phyloP scores from a whole-genome alignment of 2,329 filamentous ascomycete species.

The Alternaria tenuissima region DNA sequence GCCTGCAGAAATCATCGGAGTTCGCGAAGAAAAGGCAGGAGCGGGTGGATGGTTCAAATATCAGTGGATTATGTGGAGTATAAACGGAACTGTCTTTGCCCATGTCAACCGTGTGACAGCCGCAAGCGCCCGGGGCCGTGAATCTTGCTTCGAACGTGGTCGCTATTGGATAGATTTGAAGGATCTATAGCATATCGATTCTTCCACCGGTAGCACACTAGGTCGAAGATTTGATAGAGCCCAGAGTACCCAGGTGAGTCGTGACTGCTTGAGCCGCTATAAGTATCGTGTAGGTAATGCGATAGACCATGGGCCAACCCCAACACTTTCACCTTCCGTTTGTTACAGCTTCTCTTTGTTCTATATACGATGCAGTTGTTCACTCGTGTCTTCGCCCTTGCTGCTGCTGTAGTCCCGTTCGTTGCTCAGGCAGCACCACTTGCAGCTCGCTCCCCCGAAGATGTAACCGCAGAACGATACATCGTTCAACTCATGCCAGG shows the following conservation, averaged over 20 bases:
- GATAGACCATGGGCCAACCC: background rate
- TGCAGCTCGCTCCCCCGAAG: slow-evolving; percentile 6
- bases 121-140: background rate
- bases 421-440: slow-evolving; percentile 34
- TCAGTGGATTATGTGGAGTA: background rate
- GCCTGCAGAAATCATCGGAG: background rate
- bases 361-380: slow-evolving; percentile 36
- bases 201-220: background rate
- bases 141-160: slow-evolving; percentile 22
- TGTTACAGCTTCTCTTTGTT: fast-evolving
- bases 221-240: background rate
- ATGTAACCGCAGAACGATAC: slow-evolving; percentile 51
- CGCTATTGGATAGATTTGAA: slow-evolving; percentile 13
- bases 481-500: slow-evolving; percentile 54
- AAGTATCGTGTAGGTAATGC: background rate
- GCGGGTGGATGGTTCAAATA: background rate
- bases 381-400: slow-evolving; percentile 30
- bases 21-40: background rate
- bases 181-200: background rate
- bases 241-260: no score
- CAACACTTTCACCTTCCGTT: no score
- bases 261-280: background rate
- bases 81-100: background rate
- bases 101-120: background rate
- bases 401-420: slow-evolving; percentile 29